These are phyloP conservation scores for Lipomyces mesembrius DNA, from an alignment of 805 yeast species.

Conservation along the genomic window DNA sequence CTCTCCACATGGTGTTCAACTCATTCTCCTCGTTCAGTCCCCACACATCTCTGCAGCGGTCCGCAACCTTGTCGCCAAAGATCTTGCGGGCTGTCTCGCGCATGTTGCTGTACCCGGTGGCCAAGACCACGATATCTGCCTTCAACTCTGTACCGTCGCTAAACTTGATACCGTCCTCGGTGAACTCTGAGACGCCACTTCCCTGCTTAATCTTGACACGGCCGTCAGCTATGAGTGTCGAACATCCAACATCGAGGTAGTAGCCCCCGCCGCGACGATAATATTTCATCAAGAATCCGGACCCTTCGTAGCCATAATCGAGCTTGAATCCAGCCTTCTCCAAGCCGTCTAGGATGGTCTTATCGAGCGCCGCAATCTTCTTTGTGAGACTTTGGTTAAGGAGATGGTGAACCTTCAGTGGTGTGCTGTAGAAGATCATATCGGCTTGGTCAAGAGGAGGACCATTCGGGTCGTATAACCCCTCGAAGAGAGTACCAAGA, in stretches of 20 bases:
- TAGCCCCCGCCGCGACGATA: slow-evolving; percentile 53
- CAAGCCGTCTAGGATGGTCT: slow-evolving; percentile 44
- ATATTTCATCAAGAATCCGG: slow-evolving; percentile 51
- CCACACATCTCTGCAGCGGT: slow-evolving; percentile 49
- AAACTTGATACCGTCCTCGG: slow-evolving; percentile 48
- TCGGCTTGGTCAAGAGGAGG: slow-evolving; percentile 51
- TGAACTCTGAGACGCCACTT: slow-evolving; percentile 44
- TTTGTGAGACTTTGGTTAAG: slow-evolving; percentile 49
- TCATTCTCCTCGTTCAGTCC: slow-evolving; percentile 52
- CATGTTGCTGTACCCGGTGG: slow-evolving; percentile 53
- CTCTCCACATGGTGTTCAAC: slow-evolving; percentile 48
- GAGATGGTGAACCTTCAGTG: slow-evolving; percentile 45
- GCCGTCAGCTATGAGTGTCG: slow-evolving; percentile 50
- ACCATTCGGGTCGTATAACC: slow-evolving; percentile 47
- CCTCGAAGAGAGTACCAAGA: slow-evolving; percentile 45
- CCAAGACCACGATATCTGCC: slow-evolving; percentile 50
- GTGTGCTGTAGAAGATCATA: slow-evolving; percentile 45
- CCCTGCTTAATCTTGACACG: slow-evolving; percentile 48
- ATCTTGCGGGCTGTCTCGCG: slow-evolving; percentile 50
- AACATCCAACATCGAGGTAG: slow-evolving; percentile 53
- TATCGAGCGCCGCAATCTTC: slow-evolving; percentile 46
- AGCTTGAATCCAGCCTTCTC: slow-evolving; percentile 48
- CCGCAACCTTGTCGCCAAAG: slow-evolving; percentile 49
- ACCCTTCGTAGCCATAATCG: slow-evolving; percentile 51
- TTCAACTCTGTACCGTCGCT: slow-evolving; percentile 48